Percentiles rank a stretch among this genome's conserved stretches.
Conservation (phyloP, 805 yeast genomes). For the Candida peoriensis region DNA sequence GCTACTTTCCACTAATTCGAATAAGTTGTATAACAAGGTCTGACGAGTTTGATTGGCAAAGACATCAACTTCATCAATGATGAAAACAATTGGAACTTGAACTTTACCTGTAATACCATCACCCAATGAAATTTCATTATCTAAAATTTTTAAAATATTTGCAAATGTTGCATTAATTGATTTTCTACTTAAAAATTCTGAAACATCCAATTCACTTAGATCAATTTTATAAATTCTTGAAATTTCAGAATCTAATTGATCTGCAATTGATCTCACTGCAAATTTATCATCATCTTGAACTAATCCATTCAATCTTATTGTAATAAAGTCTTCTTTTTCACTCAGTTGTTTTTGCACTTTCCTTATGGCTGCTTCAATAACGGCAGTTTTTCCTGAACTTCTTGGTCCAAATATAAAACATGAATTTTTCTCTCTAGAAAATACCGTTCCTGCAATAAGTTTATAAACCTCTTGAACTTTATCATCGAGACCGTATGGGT, state of each 20-base stretch:
- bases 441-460: conserved; percentile 59
- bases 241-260: conserved; percentile 61
- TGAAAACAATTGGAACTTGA: conserved; percentile 54
- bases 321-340: conserved; percentile 46
- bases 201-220: conserved; percentile 18
- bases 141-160: conserved; percentile 49
- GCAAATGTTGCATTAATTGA: conserved; percentile 58
- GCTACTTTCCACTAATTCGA: conserved; percentile 75
- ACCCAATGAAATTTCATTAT: conserved; percentile 25
- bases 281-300: conserved; percentile 68
- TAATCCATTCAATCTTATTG: conserved; percentile 62
- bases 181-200: conserved; percentile 41
- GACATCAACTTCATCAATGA: conserved; percentile 81
- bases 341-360: conserved; percentile 28
- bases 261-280: conserved; percentile 83
- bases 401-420: conserved; percentile 76
- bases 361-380: conserved; percentile 52
- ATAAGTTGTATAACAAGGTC: conserved; percentile 78
- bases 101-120: conserved; percentile 11
- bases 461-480: conserved; percentile 46
- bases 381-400: conserved; percentile 66
- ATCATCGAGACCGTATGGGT: conserved; percentile 30
- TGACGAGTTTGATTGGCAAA: conserved; percentile 73
- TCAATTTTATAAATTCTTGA: conserved; percentile 26
- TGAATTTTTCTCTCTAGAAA: conserved; percentile 75